Conservation (phyloP, 2,329 filamentous ascomycete species). For the Coniochaeta sp. region DNA sequence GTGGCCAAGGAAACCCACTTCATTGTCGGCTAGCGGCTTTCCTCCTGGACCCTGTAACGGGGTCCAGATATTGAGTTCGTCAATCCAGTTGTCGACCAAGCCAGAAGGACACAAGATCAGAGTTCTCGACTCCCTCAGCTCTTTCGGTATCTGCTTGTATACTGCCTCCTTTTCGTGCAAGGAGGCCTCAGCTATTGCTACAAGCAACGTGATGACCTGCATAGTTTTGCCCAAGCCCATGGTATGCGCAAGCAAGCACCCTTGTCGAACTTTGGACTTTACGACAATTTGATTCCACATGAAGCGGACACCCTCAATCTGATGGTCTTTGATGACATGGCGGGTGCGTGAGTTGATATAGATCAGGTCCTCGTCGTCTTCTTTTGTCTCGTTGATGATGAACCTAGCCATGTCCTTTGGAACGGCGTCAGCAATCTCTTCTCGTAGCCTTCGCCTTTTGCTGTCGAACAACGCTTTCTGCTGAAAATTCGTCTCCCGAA, state of each 20-base stretch:
- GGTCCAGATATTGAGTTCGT: slow-evolving; percentile 68
- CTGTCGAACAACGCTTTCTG: slow-evolving; percentile 46
- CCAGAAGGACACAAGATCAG: slow-evolving; percentile 70
- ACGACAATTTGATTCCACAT: slow-evolving; percentile 78
- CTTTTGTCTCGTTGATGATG: slow-evolving; percentile 61
- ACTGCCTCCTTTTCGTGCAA: slow-evolving; percentile 49
- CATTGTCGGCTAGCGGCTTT: slow-evolving; percentile 13
- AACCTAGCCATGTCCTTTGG: slow-evolving; percentile 40
- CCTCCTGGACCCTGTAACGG: slow-evolving; percentile 22
- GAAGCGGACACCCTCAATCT: slow-evolving; percentile 75
- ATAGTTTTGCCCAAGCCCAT: slow-evolving; percentile 94
- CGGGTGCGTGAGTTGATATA: slow-evolving; percentile 60
- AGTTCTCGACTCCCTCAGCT: slow-evolving; percentile 54
- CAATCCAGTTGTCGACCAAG: slow-evolving; percentile 74
- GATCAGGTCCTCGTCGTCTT: slow-evolving; percentile 51
- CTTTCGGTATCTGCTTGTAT: slow-evolving; percentile 57
- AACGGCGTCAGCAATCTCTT: slow-evolving; percentile 33
- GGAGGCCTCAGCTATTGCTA: slow-evolving; percentile 62
- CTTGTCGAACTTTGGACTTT: slow-evolving; percentile 49
- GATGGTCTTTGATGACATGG: slow-evolving; percentile 65
- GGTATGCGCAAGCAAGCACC: slow-evolving; percentile 77
- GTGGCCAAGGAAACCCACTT: slow-evolving; percentile 37
- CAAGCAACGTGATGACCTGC: slow-evolving; percentile 79
- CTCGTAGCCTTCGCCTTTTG: slow-evolving; percentile 39
- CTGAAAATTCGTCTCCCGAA: slow-evolving; percentile 47